Base-by-base conservation (phyloP, 306 rosid species). In the Cicer cuneatum region DNA sequence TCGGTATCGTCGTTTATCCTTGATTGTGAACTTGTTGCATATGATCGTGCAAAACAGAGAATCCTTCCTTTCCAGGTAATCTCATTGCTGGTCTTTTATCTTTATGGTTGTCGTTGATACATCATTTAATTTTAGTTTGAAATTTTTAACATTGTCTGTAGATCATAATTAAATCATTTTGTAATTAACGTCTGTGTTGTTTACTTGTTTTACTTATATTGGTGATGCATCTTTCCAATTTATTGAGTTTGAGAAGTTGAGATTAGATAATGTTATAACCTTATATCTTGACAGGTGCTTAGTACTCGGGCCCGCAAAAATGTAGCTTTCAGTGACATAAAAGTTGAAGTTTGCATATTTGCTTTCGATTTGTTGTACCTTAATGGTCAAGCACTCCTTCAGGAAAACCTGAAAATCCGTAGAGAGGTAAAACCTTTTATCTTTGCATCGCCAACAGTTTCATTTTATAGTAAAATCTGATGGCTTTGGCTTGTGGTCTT, bases 11-110 rank as follows among this genome's bases (percentile, higher is more conserved):
- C 99, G 60, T 92, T 94, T 85, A 81, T 94, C 74, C 88, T 94
- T 73, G 97, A 94, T 74, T 91, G 99, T 76, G 97, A 94, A 85
- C 76, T 94, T 71, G 99, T 92, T 85, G 99, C 93, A 60, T 94
- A 92, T 82, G 87, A 94, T 57, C 93, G 89, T 73, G 82, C 24
- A 73, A 82, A 83, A 11, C 78, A 84, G 64, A 83, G 78, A 75
- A 92, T 94, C 82, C 87, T 75, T 19, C 90, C 99, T 47, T 94
- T 94, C 82, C 97, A 92, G 96, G 99, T 91, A 88, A 59, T 78
- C 62, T 67, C 56, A 19, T 37, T 73, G 14, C 66, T 45, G 69
- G 21, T 49, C 47, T 43, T 46, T 18, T 21, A 33, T 47, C 46
- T 33, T 75, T 72, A 29, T 35, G 39, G 24, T 47, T 33, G 51